Conservation (phyloP, 805 yeast genomes). For the Tetrapisispora arboricola region DNA sequence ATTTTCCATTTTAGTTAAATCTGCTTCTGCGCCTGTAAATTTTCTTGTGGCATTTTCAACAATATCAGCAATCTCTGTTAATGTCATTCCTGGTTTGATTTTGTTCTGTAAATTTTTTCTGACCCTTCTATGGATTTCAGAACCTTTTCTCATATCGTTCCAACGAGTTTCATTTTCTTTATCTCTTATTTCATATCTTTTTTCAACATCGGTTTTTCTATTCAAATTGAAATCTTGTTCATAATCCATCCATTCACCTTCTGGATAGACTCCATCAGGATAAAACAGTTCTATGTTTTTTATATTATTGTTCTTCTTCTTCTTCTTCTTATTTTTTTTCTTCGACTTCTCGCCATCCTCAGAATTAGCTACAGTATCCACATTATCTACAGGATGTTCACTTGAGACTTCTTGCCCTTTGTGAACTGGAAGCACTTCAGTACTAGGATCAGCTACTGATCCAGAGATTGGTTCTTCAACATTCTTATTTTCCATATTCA, state of each 20-base stretch:
- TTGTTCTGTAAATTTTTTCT: constrained; percentile 65
- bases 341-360: background rate
- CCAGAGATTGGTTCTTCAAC: no score
- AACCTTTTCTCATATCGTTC: constrained; percentile 90
- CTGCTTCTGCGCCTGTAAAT: constrained; percentile 48
- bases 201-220: constrained; percentile 80
- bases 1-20: constrained; percentile 37
- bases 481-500: no score
- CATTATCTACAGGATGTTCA: background rate
- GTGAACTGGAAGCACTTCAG: no score
- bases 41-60: constrained; percentile 79
- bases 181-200: constrained; percentile 59
- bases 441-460: no score
- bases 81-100: constrained; percentile 84
- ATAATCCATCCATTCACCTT: constrained; percentile 80
- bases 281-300: constrained; percentile 57
- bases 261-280: constrained; percentile 69
- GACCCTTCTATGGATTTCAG: constrained; percentile 90
- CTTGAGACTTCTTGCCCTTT: background rate
- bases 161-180: constrained; percentile 45
- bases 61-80: constrained; percentile 80
- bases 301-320: constrained; percentile 43
- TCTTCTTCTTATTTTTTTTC: constrained; percentile 41
- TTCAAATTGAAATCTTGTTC: constrained; percentile 49
- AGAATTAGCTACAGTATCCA: background rate